These are phyloP conservation scores for Lithocarpus polystachyus DNA, from an alignment of 306 rosid genomes.

Conservation along the genomic window DNA sequence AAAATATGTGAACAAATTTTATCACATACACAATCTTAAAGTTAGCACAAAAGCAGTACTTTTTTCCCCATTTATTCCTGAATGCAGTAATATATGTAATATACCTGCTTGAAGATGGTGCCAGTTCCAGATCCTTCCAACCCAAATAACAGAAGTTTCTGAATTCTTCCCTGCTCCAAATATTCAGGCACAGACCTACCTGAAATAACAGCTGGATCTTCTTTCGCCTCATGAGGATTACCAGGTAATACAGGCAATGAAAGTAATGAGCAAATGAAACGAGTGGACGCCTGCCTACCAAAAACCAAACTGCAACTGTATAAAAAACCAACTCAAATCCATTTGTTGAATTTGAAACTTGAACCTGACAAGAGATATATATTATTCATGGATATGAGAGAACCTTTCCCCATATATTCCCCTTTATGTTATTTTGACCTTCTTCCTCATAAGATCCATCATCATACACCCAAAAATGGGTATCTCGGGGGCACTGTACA, in stretches of 20 bases:
- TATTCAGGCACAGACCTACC: conserved; percentile 69
- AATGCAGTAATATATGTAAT: conserved; percentile 18
- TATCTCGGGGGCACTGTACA: conserved; percentile 89
- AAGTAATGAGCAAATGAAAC: conserved; percentile 75
- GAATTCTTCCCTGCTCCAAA: conserved; percentile 74
- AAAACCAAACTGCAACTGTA: conserved; percentile 56
- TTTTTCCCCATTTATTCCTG: neutral
- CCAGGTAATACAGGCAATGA: conserved; percentile 77
- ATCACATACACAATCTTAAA: neutral
- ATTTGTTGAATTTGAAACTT: conserved; percentile 23
- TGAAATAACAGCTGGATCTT: conserved; percentile 46
- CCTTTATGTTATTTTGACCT: conserved; percentile 94
- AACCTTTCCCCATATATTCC: conserved; percentile 98
- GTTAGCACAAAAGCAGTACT: neutral
- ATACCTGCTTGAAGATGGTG: conserved; percentile 85
- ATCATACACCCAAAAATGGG: conserved; percentile 95
- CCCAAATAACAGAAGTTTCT: conserved; percentile 84
- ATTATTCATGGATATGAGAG: conserved; percentile 54
- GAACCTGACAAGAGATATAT: conserved; percentile 29
- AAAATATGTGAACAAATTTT: neutral
- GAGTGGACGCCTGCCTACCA: conserved; percentile 98
- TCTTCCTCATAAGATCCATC: conserved; percentile 96
- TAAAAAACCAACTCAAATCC: conserved; percentile 48
- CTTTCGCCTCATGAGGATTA: conserved; percentile 54
- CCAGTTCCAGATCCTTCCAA: conserved; percentile 88